These are phyloP conservation scores for Kitagawia praeruptora DNA, from an alignment of 129 eudicot genomes.

Conservation along the genomic window DNA sequence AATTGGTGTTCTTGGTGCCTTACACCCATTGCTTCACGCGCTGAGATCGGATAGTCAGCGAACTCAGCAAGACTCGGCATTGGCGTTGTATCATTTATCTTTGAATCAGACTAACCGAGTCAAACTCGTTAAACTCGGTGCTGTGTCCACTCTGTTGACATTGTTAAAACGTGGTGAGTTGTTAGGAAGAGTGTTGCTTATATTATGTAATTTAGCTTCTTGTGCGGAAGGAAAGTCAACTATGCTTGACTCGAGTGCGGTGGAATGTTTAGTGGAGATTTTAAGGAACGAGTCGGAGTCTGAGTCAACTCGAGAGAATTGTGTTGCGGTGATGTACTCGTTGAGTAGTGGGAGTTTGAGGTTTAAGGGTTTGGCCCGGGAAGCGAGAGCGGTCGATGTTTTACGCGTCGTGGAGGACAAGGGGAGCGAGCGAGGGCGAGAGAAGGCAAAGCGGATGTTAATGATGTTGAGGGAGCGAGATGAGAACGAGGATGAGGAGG, in stretches of 20 bases:
- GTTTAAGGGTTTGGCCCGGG: conserved; percentile 76
- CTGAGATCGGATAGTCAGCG: conserved; percentile 63
- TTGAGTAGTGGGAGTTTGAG: conserved; percentile 88
- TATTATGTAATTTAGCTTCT: conserved; percentile 70
- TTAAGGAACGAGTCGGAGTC: conserved; percentile 38
- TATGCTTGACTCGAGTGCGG: conserved; percentile 70
- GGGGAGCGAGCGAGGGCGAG: conserved; percentile 66
- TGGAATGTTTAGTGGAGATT: conserved; percentile 51
- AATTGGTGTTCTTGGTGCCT: conserved; percentile 81
- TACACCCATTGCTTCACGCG: conserved; percentile 71
- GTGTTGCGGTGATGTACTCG: conserved; percentile 71
- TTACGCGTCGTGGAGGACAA: conserved; percentile 62
- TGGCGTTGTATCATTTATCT: conserved; percentile 73
- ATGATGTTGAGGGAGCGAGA: conserved; percentile 51
- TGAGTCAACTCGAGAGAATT: conserved; percentile 74
- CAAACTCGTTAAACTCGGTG: conserved; percentile 64
- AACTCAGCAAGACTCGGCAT: conserved; percentile 72
- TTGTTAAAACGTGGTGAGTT: conserved; percentile 37
- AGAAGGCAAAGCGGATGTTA: conserved; percentile 70
- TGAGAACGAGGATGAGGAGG: conserved; percentile 28
- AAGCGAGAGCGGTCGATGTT: conserved; percentile 67
- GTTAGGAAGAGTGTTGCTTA: conserved; percentile 62
- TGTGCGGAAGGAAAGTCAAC: conserved; percentile 70
- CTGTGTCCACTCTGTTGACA: conserved; percentile 41
- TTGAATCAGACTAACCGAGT: conserved; percentile 61